phyloP scores from a whole-genome alignment of 1,284 basidiomycete genomes.

The Boletus mariae region DNA sequence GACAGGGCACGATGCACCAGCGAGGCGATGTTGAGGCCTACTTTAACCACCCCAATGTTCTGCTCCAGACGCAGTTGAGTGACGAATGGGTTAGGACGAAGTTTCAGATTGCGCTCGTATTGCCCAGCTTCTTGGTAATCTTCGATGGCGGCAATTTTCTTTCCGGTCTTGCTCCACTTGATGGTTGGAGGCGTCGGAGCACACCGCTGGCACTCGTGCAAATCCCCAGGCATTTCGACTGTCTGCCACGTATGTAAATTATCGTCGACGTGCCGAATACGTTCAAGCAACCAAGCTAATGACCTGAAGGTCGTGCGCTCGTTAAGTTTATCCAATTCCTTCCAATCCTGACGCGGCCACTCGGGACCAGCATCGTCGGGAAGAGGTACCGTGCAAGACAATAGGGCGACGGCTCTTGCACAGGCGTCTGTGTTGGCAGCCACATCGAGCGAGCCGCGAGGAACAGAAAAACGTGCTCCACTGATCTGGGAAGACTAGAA shows the following conservation, averaged over 20 bases:
- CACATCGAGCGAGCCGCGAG: conserved; percentile 52
- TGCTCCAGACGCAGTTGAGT: conserved; percentile 81
- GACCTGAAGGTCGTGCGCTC: conserved; percentile 79
- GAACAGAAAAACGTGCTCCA: conserved; percentile 66
- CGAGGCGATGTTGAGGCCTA: conserved; percentile 86
- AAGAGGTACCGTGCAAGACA: conserved; percentile 75
- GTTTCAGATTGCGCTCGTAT: conserved; percentile 86
- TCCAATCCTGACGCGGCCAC: conserved; percentile 75
- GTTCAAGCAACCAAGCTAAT: conserved; percentile 83
- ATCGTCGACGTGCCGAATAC: conserved; percentile 71
- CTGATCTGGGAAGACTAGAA: conserved; percentile 44
- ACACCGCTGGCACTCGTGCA: conserved; percentile 65
- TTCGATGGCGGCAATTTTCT: conserved; percentile 68
- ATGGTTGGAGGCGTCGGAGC: conserved; percentile 76
- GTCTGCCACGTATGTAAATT: conserved; percentile 60
- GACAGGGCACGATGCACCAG: conserved; percentile 85
- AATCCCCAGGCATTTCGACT: conserved; percentile 39
- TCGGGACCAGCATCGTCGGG: conserved; percentile 65
- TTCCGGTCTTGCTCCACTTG: conserved; percentile 67
- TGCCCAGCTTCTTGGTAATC: conserved; percentile 80
- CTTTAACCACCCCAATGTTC: conserved; percentile 67
- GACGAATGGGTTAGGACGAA: conserved; percentile 82
- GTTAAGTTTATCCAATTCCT: conserved; percentile 80
- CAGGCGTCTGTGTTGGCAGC: conserved; percentile 61
- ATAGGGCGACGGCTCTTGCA: conserved; percentile 67